Evolutionary conservation across 805 yeast genomes (phyloP).

Genomic region (Nakazawaea holstii): DNA sequence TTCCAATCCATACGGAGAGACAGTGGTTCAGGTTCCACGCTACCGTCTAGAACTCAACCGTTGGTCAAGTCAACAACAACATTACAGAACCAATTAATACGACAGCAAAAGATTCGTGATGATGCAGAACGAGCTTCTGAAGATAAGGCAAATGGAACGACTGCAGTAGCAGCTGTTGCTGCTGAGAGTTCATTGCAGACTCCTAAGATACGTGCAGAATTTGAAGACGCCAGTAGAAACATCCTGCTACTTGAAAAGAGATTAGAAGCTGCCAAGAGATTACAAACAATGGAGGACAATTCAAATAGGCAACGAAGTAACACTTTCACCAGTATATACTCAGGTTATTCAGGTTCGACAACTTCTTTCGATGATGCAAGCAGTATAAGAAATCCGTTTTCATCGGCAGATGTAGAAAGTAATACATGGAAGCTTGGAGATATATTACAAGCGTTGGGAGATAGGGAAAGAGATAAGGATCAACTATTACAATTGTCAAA

Average conservation of each 20-base stretch:
- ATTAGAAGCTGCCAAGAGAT: slow-evolving; percentile 13
- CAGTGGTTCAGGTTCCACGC: neutral
- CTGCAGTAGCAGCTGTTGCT: too few species aligned
- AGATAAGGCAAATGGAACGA: neutral
- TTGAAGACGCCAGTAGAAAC: slow-evolving; percentile 5
- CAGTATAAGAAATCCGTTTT: neutral
- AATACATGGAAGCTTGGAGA: slow-evolving; percentile 65
- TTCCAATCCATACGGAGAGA: slow-evolving; percentile 8
- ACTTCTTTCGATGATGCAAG: slow-evolving; percentile 5
- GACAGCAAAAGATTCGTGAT: neutral
- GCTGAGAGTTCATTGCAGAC: neutral
- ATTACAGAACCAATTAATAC: neutral
- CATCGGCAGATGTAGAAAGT: slow-evolving; percentile 19
- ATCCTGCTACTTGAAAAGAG: slow-evolving; percentile 11
- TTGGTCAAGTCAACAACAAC: neutral
- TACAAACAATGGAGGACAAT: slow-evolving; percentile 18
- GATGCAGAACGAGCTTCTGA: neutral
- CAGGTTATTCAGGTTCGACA: slow-evolving; percentile 13
- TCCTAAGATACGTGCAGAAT: neutral
- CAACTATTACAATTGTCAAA: slow-evolving; percentile 57
- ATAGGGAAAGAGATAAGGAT: slow-evolving; percentile 42
- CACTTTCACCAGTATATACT: slow-evolving; percentile 16
- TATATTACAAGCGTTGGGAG: slow-evolving; percentile 51
- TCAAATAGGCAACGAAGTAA: slow-evolving; percentile 19
- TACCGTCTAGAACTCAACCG: neutral